A percentile compares a stretch with the other conserved stretches of the same genome.
Conservation (phyloP, 2,329 filamentous ascomycete genomes). For the Akanthomyces muscarius region DNA sequence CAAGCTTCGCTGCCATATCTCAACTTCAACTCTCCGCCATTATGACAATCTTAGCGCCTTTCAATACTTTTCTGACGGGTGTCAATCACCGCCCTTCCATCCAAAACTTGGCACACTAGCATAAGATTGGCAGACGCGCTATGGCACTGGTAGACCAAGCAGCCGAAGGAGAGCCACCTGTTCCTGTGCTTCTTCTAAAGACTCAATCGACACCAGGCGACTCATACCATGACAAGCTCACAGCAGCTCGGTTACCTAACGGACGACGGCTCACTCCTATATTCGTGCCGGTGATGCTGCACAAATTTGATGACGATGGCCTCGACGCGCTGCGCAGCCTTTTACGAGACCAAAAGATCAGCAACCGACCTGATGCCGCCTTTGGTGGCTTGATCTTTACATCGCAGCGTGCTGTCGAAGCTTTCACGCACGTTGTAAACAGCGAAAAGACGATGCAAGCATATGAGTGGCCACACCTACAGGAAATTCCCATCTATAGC, state of each 20-base stretch:
- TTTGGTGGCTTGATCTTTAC: slow-evolving; percentile 83
- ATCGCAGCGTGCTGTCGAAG: slow-evolving; percentile 78
- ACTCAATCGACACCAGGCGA: slow-evolving; percentile 70
- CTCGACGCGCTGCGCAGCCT: slow-evolving; percentile 49
- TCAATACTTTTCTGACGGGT: neutral
- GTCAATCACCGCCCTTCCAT: neutral
- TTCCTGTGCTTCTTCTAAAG: slow-evolving; percentile 64
- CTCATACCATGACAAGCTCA: slow-evolving; percentile 67
- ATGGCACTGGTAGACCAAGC: neutral
- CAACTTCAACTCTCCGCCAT: neutral
- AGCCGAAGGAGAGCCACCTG: neutral
- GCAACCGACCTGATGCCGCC: slow-evolving; percentile 29
- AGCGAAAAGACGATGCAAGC: slow-evolving; percentile 35
- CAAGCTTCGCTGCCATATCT: neutral
- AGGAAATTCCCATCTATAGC: slow-evolving; percentile 64
- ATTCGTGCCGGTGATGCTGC: slow-evolving; percentile 75
- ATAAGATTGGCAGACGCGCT: neutral
- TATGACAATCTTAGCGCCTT: neutral
- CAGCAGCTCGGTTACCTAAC: slow-evolving; percentile 31
- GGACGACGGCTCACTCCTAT: slow-evolving; percentile 53
- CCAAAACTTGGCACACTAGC: neutral
- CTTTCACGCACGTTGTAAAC: slow-evolving; percentile 61
- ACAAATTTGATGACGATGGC: slow-evolving; percentile 60
- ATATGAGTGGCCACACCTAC: slow-evolving; percentile 47
- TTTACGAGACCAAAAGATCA: slow-evolving; percentile 44